phyloP scores from a whole-genome alignment of 768 basidiomycete species.

The Lactarius quietus region DNA sequence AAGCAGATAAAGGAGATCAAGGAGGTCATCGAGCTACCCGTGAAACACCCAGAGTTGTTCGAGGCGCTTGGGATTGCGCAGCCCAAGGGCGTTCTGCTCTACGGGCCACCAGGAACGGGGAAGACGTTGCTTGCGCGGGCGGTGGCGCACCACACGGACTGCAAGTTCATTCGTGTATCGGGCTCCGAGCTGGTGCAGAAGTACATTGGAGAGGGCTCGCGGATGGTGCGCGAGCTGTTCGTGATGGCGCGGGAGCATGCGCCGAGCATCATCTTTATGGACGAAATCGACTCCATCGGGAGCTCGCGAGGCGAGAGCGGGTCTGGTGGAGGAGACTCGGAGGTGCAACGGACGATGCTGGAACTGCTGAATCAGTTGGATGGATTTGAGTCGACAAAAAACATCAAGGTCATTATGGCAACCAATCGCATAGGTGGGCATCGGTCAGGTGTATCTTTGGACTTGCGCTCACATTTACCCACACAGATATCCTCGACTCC shows the following conservation, averaged over 20 bases:
- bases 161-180: slow-evolving; percentile 94
- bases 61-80: slow-evolving; percentile 95
- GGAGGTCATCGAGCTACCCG: slow-evolving; percentile 96
- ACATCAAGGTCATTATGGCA: slow-evolving; percentile 92
- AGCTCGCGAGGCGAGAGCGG: slow-evolving; percentile 82
- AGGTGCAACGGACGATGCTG: slow-evolving; percentile 66
- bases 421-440: slow-evolving; percentile 83
- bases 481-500: slow-evolving; percentile 85
- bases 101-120: slow-evolving; percentile 95
- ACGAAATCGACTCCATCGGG: slow-evolving; percentile 98
- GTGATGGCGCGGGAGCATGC: slow-evolving; percentile 98
- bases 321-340: slow-evolving; percentile 58
- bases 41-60: slow-evolving; percentile 94
- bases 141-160: slow-evolving; percentile 96
- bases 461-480: not conserved
- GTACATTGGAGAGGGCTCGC: slow-evolving; percentile 94
- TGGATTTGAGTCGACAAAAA: slow-evolving; percentile 70
- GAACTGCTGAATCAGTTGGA: slow-evolving; percentile 64
- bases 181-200: slow-evolving; percentile 96
- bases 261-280: slow-evolving; percentile 99
- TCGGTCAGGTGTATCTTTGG: not conserved
- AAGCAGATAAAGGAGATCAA: slow-evolving; percentile 99
- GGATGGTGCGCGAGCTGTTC: slow-evolving; percentile 97
- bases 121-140: slow-evolving; percentile 95
- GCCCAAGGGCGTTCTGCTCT: slow-evolving; percentile 93